A percentile compares a stretch with the other conserved stretches of the same genome.
These are phyloP conservation scores for Saccharomyces hybrid DNA, from an alignment of 1,139 yeast genomes.

Conservation along the genomic window DNA sequence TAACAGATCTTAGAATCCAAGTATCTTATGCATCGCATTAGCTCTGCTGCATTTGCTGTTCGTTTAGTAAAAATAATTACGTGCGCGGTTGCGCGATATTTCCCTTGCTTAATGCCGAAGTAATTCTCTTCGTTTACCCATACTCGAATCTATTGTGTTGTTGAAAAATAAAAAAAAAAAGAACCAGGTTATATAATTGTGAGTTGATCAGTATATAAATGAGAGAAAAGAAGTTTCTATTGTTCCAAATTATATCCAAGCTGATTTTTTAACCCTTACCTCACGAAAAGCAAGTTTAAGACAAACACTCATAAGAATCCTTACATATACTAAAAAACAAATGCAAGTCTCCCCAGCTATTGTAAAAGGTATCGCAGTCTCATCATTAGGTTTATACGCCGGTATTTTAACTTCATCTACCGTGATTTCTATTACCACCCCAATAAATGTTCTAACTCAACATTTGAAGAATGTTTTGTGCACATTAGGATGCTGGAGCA, in stretches of 20 bases:
- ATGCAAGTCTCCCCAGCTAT: constrained; percentile 11
- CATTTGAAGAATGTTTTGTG: constrained; percentile 22
- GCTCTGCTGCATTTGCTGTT: background rate
- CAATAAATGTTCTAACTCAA: constrained; percentile 22
- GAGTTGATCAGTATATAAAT: background rate
- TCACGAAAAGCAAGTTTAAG: background rate
- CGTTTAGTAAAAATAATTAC: background rate
- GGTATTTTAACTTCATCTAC: constrained; percentile 86
- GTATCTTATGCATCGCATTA: background rate
- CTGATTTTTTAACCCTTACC: background rate
- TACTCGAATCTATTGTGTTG: background rate
- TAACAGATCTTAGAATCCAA: background rate
- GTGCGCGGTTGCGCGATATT: background rate
- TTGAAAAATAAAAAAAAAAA: background rate
- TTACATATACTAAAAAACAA: background rate
- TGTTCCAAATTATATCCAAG: background rate
- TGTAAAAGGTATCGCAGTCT: constrained; percentile 54
- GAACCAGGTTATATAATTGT: background rate
- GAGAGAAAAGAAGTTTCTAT: background rate
- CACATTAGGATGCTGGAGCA: constrained; percentile 19
- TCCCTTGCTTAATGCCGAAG: background rate
- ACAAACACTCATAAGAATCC: background rate
- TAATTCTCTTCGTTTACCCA: background rate
- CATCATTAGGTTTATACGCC: constrained; percentile 88
- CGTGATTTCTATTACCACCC: constrained; percentile 38